phyloP scores from a whole-genome alignment of 805 yeast genomes.

The Wickerhamiella dianesei region DNA sequence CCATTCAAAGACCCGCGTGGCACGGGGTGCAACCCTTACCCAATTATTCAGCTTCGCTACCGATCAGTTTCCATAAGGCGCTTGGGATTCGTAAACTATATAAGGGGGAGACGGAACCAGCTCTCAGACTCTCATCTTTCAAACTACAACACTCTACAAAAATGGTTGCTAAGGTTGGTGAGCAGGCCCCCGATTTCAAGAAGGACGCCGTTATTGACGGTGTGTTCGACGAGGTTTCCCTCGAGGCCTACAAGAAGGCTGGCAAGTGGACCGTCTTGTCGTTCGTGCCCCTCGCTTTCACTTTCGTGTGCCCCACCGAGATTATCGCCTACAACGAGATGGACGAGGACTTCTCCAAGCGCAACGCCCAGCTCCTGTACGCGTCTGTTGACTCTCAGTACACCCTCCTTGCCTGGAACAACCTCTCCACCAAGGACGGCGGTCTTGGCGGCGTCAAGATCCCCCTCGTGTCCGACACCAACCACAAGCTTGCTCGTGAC shows the following conservation, averaged over 20 bases:
- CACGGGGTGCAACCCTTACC: not conserved
- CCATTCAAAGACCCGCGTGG: not conserved
- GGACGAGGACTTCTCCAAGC: conserved; percentile 71
- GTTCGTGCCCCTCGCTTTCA: conserved; percentile 97
- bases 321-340: conserved; percentile 98
- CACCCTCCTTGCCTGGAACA: conserved; percentile 96
- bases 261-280: conserved; percentile 97
- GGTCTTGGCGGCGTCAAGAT: conserved; percentile 92
- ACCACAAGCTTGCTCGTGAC: conserved; percentile 87
- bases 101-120: not conserved
- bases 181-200: conserved; percentile 92
- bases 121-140: not conserved
- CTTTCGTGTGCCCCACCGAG: conserved; percentile 99
- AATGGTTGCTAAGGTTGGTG: conserved; percentile 73
- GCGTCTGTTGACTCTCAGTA: conserved; percentile 98
- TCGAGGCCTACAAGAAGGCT: conserved; percentile 66
- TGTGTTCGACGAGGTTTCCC: conserved; percentile 83
- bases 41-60: not conserved
- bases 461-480: conserved; percentile 92
- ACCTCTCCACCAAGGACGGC: conserved; percentile 91
- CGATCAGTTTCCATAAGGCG: not conserved
- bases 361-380: conserved; percentile 78
- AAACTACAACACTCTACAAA: conserved; percentile 30
- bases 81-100: not conserved
- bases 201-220: conserved; percentile 98